phyloP scores from a whole-genome alignment of 164 flowering plant genomes.

The Vitis labrusca region DNA sequence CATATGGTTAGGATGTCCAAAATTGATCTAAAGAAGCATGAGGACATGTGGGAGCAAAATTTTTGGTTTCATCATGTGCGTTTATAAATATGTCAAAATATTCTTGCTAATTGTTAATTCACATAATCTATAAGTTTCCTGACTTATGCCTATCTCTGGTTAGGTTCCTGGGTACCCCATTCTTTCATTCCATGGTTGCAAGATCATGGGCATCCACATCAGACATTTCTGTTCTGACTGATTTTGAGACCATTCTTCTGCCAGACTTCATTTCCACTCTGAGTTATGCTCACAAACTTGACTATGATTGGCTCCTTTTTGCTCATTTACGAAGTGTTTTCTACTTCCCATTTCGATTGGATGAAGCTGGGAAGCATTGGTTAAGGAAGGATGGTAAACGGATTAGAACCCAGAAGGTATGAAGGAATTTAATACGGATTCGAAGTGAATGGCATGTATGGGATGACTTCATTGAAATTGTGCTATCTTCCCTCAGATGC shows the following conservation, averaged over 20 bases:
- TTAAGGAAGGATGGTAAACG: conserved; percentile 43
- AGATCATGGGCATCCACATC: conserved; percentile 60
- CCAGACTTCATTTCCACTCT: conserved; percentile 67
- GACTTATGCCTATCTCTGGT: not conserved
- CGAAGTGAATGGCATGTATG: conserved; percentile 27
- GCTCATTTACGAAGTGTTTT: conserved; percentile 52
- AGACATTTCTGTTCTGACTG: conserved; percentile 66
- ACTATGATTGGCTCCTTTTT: conserved; percentile 81
- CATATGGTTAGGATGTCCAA: too few relatives aligned
- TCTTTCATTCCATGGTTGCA: conserved; percentile 90
- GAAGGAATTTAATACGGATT: conserved; percentile 27
- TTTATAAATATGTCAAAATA: not conserved
- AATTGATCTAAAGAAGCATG: too few relatives aligned
- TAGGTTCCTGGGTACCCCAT: conserved; percentile 90
- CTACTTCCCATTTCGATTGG: conserved; percentile 57
- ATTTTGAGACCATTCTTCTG: conserved; percentile 68
- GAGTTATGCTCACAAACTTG: conserved; percentile 54
- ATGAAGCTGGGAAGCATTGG: conserved; percentile 57
- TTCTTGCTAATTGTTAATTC: not conserved
- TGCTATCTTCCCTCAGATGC: conserved; percentile 62
- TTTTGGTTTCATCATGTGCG: not conserved
- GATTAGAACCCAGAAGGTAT: conserved; percentile 56
- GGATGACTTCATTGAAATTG: conserved; percentile 24
- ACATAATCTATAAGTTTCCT: not conserved
- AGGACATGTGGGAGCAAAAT: not conserved